Base-by-base conservation (phyloP, 257 asterid species). In the Nyctanthes arbortristis region DNA sequence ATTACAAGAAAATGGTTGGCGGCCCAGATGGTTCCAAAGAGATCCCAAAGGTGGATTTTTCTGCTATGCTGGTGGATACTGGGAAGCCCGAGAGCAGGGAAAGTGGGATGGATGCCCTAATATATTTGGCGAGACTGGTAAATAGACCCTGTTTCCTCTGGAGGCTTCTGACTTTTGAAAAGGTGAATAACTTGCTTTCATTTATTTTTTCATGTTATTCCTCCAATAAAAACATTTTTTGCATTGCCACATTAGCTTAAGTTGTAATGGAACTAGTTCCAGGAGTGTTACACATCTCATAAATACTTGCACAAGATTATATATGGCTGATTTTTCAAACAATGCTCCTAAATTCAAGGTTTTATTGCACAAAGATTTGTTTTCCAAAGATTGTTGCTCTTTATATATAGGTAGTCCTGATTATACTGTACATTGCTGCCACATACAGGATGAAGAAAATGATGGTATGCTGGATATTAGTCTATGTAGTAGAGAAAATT, bases 1-100 rank as follows among this genome's bases (percentile, higher is more conserved):
- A 80, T 63, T 90, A 76, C 98, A 93, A 88, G 97, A 90, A 79
- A 78, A 83, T 59, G 98, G 98, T 35, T 93, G 98, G 98, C 87
- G 76, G 67, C 96, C 98, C 0, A 83, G 88, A 74, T 93, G 98
- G 98, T 93, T 93, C 75, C 24, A 76, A 45, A 84, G 82, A 73
- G 85, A 84, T 1, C 74, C 82, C 11, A 89, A 78, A 40, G 95
- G 24, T 7, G 59, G 95, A 67, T 77, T 93, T 32, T 93, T 84
- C 73, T 79, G 63, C 24, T 93, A 84, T 65, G 28, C 43, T 11
- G 97, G 96, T 39, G 95, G 96, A 45, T 93, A 93, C 70, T 93
- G 98, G 98, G 97, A 88, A 82, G 84, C 97, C 37, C 83, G 98
- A 12, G 91, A 93, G 64, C 79, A 16, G 6, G 79, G 85, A 28